A percentile compares a stretch with the other conserved stretches of the same genome.
Conservation (phyloP, 192 early-diverging fungal species). For the Gigaspora rosea region DNA sequence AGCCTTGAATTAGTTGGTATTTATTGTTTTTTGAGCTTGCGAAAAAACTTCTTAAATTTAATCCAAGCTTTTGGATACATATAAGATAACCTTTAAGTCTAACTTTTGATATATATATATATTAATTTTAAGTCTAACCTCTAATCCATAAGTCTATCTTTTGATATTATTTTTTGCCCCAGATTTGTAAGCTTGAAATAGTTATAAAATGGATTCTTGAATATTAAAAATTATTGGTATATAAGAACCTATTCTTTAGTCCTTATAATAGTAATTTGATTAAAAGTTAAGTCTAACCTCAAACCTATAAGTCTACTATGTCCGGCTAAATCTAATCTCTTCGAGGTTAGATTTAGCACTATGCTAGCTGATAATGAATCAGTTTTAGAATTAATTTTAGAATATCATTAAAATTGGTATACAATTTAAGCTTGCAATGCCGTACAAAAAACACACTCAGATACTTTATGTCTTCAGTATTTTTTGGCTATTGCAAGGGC, state of each 20-base stretch:
- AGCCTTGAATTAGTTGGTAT: no score
- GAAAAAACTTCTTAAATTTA: no score
- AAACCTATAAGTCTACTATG: no score
- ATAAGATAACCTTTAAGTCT: no score
- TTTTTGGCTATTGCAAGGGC: not conserved
- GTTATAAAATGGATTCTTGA: not conserved
- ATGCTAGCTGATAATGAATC: slow-evolving; percentile 12
- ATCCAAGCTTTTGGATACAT: no score
- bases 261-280: not conserved
- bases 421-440: not conserved
- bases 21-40: no score
- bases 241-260: not conserved
- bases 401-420: slow-evolving; percentile 6
- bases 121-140: not conserved
- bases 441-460: not conserved
- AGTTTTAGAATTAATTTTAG: slow-evolving; percentile 17
- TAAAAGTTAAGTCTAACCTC: no score
- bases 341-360: not conserved
- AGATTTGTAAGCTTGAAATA: not conserved
- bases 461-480: not conserved
- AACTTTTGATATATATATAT: no score
- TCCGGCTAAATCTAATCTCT: no score
- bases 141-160: not conserved
- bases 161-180: not conserved
- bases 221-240: slow-evolving; percentile 8